phyloP scores from a whole-genome alignment of 2,329 filamentous ascomycete species.

The Ceratocystis cubensis region DNA sequence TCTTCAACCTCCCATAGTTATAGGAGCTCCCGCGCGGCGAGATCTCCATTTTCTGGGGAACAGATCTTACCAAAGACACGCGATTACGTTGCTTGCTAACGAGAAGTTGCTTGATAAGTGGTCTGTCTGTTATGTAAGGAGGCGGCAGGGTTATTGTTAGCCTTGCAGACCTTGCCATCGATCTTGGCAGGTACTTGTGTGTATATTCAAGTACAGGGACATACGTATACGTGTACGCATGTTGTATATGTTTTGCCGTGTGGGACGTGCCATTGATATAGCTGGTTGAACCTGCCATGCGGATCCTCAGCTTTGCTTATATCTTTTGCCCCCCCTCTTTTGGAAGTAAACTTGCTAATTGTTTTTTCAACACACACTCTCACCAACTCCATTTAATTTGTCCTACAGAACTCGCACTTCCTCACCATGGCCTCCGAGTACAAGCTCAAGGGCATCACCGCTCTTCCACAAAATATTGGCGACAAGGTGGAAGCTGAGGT shows the following conservation, averaged over 20 bases:
- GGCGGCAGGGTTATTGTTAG: neutral
- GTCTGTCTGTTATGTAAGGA: neutral
- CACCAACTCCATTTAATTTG: neutral
- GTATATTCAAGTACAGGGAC: neutral
- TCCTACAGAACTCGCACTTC: neutral
- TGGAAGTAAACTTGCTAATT: neutral
- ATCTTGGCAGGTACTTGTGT: neutral
- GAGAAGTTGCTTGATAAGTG: neutral
- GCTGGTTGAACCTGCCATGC: neutral
- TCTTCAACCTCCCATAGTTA: neutral
- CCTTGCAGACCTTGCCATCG: neutral
- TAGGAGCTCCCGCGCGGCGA: neutral
- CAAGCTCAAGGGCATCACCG: slow-evolving; percentile 64
- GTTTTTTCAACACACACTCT: neutral
- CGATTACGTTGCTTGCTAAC: neutral
- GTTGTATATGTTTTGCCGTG: neutral
- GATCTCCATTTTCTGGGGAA: neutral
- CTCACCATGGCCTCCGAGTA: slow-evolving; percentile 36
- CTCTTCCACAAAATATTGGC: slow-evolving; percentile 46
- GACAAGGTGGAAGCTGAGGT: slow-evolving; percentile 85
- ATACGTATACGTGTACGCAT: neutral
- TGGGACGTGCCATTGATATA: neutral
- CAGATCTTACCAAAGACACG: neutral
- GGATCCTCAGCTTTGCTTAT: neutral
- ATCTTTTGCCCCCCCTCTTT: neutral